Evolutionary conservation across 2,329 filamentous ascomycete species (phyloP).

Genomic region (Nothophaeocryptopus gaeumannii): DNA sequence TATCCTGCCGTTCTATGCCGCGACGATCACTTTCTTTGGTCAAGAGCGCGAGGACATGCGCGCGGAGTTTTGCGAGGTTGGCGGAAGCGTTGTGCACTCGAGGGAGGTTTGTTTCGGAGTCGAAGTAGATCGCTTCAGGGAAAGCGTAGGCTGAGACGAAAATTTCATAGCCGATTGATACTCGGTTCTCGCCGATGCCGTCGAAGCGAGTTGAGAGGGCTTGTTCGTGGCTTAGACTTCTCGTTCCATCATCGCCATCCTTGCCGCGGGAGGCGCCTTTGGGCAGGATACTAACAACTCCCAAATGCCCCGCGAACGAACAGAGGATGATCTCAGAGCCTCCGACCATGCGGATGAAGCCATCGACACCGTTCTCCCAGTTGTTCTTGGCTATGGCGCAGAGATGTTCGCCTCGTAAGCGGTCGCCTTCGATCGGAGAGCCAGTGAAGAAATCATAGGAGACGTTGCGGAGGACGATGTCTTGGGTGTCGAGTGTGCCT

Average conservation of each 20-base stretch:
- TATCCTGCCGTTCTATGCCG: no score
- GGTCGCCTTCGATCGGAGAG: not conserved
- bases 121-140: not conserved
- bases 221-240: no score
- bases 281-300: not conserved
- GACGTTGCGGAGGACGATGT: not conserved
- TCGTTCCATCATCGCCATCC: no score
- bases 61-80: no score
- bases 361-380: not conserved
- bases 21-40: no score
- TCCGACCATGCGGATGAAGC: not conserved
- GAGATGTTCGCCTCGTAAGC: not conserved
- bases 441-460: no score
- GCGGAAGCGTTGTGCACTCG: no score
- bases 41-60: no score
- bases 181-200: not conserved
- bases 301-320: not conserved
- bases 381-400: not conserved
- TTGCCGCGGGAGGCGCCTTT: not conserved
- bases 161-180: not conserved
- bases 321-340: slow-evolving; percentile 1
- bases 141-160: not conserved
- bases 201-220: not conserved
- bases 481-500: not conserved
- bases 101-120: no score